These are phyloP conservation scores for Pestalotiopsis sp. DNA, from an alignment of 2,329 filamentous ascomycete genomes.

Conservation along the genomic window DNA sequence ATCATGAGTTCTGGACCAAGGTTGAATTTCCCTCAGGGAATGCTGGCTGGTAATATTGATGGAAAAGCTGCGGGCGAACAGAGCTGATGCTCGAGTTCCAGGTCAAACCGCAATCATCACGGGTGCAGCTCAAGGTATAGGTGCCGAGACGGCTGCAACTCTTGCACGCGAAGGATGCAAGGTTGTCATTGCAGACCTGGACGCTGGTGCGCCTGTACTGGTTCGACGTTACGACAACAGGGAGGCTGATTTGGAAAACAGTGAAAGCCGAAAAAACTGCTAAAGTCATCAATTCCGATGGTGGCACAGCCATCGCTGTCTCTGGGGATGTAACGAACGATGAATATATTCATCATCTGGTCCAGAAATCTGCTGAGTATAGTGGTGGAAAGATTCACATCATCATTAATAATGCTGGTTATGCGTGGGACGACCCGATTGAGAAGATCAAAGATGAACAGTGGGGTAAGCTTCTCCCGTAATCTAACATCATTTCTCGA, in stretches of 20 bases:
- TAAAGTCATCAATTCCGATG: neutral
- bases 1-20: neutral
- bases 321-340: neutral
- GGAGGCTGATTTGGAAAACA: neutral
- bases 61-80: neutral
- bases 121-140: neutral
- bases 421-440: constrained; percentile 1
- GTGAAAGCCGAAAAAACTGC: neutral
- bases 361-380: neutral
- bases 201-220: neutral
- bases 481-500: no score
- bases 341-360: neutral
- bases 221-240: no score
- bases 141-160: neutral
- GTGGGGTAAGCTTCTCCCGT: neutral
- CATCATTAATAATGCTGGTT: neutral
- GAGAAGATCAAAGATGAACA: constrained; percentile 1
- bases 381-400: neutral
- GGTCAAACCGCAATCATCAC: constrained; percentile 2
- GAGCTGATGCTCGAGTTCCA: neutral
- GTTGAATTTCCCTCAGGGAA: neutral
- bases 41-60: neutral
- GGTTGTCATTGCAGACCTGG: neutral
- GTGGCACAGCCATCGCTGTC: neutral
- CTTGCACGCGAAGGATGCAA: neutral